Conservation (phyloP, 176 grass and related monocot genomes). For the Cymbopogon citratus region DNA sequence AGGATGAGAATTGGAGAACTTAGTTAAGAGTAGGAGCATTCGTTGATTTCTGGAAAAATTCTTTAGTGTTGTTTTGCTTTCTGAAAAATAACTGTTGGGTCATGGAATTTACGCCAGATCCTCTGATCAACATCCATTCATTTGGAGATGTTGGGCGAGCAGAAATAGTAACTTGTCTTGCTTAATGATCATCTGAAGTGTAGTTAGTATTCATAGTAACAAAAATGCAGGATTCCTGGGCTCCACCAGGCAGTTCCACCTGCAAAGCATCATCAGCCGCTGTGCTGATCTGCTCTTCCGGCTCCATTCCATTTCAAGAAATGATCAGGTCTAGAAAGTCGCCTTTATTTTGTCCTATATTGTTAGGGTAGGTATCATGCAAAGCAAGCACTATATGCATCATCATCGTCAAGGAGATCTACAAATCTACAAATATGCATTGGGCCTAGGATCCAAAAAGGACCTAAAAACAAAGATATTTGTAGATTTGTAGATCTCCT, state of each 20-base stretch:
- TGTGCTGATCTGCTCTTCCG: not conserved
- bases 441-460: not conserved
- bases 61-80: too few relatives aligned
- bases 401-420: too few relatives aligned
- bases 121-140: too few relatives aligned
- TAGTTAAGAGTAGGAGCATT: too few relatives aligned
- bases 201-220: not conserved
- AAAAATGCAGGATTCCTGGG: not conserved
- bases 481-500: not conserved
- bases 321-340: not conserved
- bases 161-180: not conserved
- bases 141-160: too few relatives aligned
- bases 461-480: not conserved
- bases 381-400: not conserved
- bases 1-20: too few relatives aligned
- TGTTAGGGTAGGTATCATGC: not conserved
- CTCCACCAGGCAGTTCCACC: not conserved
- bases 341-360: not conserved
- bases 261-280: not conserved
- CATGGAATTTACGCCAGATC: too few relatives aligned
- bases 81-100: too few relatives aligned
- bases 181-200: not conserved
- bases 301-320: slow-evolving; percentile 9
- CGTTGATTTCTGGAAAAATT: too few relatives aligned
- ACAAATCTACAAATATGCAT: too few relatives aligned